Conservation (phyloP, 2,329 filamentous ascomycete genomes). For the Zasmidium angulare region DNA sequence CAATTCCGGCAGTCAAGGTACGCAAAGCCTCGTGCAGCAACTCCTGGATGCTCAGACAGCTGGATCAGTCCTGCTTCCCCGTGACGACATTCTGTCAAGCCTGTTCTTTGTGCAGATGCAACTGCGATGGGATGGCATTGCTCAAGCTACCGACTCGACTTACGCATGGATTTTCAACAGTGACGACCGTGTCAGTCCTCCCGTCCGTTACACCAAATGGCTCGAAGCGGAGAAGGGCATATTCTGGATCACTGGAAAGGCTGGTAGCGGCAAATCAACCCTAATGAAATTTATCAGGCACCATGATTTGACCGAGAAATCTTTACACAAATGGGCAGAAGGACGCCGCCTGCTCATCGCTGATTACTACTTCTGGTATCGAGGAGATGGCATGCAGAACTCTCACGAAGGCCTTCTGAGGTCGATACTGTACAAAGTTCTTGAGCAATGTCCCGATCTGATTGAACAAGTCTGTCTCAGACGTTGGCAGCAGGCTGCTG, state of each 20-base stretch:
- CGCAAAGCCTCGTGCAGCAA: background rate
- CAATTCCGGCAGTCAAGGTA: background rate
- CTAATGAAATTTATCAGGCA: constrained; percentile 11
- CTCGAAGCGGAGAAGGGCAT: constrained; percentile 1
- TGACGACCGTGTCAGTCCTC: background rate
- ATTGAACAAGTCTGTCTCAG: background rate
- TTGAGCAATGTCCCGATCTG: constrained; percentile 9
- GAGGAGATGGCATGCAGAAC: constrained; percentile 12
- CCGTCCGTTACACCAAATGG: background rate
- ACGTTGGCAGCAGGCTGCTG: background rate
- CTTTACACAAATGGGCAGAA: background rate
- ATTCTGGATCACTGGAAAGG: constrained; percentile 14
- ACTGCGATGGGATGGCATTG: background rate
- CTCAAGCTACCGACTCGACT: background rate
- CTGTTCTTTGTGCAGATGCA: background rate
- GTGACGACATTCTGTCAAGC: background rate
- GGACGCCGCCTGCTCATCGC: background rate
- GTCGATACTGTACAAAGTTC: constrained; percentile 15
- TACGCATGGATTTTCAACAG: background rate
- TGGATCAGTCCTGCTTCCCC: background rate
- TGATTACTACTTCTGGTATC: constrained; percentile 18
- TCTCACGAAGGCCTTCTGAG: constrained; percentile 14
- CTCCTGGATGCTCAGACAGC: background rate
- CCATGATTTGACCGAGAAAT: background rate
- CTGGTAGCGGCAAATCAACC: constrained; percentile 18